A percentile compares a stretch with the other conserved stretches of the same genome.
Conservation (phyloP, 1,284 basidiomycete species). For the Mycena citricolor region DNA sequence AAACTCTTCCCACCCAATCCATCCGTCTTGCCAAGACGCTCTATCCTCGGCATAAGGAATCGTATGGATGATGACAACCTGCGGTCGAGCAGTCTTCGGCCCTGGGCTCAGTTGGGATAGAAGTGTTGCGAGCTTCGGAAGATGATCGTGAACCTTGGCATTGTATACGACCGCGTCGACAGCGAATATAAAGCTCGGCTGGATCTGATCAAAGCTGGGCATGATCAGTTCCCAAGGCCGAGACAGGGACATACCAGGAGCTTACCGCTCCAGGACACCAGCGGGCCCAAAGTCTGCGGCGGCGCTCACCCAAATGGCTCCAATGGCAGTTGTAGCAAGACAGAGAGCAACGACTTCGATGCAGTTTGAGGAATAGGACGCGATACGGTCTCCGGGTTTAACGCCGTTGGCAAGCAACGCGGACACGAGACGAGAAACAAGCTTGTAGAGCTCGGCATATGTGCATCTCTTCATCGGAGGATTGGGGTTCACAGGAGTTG, state of each 20-base stretch:
- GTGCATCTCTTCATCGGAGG: slow-evolving; percentile 51
- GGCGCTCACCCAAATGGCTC: slow-evolving; percentile 82
- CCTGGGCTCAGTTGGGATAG: slow-evolving; percentile 48
- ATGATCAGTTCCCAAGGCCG: slow-evolving; percentile 8
- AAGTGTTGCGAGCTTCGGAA: slow-evolving; percentile 63
- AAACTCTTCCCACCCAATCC: slow-evolving; percentile 62
- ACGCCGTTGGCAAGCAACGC: slow-evolving; percentile 63
- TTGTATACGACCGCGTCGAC: slow-evolving; percentile 75
- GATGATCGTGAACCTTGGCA: slow-evolving; percentile 65
- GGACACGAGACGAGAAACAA: slow-evolving; percentile 64
- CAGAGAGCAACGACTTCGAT: slow-evolving; percentile 75
- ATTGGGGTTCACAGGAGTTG: slow-evolving; percentile 46
- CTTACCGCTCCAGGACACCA: slow-evolving; percentile 77
- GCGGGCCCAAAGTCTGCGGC: slow-evolving; percentile 85
- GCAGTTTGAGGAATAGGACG: slow-evolving; percentile 80
- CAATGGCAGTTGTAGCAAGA: slow-evolving; percentile 74
- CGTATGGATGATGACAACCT: slow-evolving; percentile 60
- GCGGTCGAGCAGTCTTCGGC: slow-evolving; percentile 37
- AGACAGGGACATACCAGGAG: slow-evolving; percentile 22
- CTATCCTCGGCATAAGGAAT: slow-evolving; percentile 37
- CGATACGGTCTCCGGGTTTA: slow-evolving; percentile 72
- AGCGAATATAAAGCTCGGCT: slow-evolving; percentile 71
- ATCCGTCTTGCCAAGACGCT: slow-evolving; percentile 43
- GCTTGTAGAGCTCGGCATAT: slow-evolving; percentile 60
- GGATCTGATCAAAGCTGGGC: slow-evolving; percentile 68